Conservation (phyloP, 306 rosid genomes). For the Crataegus laevigata region DNA sequence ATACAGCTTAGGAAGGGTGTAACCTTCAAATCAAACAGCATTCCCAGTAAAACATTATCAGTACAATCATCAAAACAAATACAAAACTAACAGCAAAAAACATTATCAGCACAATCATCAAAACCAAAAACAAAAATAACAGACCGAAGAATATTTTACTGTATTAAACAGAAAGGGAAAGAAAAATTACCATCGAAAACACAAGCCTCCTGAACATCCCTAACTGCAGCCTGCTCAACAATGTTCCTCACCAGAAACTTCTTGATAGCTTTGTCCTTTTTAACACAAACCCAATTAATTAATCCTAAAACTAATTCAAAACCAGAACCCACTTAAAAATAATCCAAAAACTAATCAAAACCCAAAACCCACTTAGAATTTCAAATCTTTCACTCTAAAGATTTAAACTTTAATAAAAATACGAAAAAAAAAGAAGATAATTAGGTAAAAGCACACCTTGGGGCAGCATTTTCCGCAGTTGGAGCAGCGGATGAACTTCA, state of each 20-base stretch:
- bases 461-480: conserved; percentile 98
- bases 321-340: background rate
- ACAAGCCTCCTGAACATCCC: conserved; percentile 99
- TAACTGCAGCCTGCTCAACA: conserved; percentile 95
- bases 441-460: conserved; percentile 51
- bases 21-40: conserved; percentile 34
- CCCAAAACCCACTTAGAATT: background rate
- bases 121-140: background rate
- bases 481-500: conserved; percentile 84
- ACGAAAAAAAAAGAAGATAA: background rate
- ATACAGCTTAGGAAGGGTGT: conserved; percentile 89
- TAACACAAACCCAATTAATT: background rate
- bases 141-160: background rate
- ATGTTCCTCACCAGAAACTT: conserved; percentile 91
- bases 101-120: background rate
- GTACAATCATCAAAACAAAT: background rate
- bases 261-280: conserved; percentile 79
- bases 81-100: background rate
- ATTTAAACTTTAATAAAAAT: background rate
- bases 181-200: conserved; percentile 73
- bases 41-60: background rate
- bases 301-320: background rate
- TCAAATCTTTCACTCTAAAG: background rate
- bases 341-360: background rate
- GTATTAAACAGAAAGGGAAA: background rate